A percentile compares a stretch with the other conserved stretches of the same genome.
Evolutionary conservation across 176 grass and related monocot species (phyloP).

Genomic region (Chloris gayana): DNA sequence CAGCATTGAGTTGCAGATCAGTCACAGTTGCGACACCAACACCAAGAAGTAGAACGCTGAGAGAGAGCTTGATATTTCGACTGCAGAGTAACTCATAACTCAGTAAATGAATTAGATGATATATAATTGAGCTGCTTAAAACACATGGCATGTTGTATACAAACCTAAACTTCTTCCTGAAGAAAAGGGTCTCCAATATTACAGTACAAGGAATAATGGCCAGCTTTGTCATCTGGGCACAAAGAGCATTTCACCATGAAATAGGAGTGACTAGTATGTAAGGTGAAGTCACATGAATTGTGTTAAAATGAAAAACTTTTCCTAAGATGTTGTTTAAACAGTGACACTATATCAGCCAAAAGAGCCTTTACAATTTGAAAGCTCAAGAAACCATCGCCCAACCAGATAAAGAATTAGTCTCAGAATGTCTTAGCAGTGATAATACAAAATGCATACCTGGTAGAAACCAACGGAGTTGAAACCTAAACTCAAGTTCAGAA

Average conservation of each 20-base stretch:
- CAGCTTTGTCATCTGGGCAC: conserved; percentile 95
- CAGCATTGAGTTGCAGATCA: conserved; percentile 91
- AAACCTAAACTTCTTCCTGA: conserved; percentile 96
- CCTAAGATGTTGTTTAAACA: conserved; percentile 15
- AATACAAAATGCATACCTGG: conserved; percentile 57
- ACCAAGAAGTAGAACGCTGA: conserved; percentile 84
- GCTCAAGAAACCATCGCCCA: conserved; percentile 9
- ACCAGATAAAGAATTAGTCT: background rate
- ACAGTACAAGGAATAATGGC: conserved; percentile 98
- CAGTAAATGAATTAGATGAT: conserved; percentile 24
- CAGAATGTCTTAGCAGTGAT: background rate
- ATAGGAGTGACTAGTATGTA: conserved; percentile 11
- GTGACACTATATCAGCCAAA: conserved; percentile 15
- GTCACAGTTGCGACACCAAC: conserved; percentile 98
- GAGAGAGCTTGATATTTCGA: conserved; percentile 81
- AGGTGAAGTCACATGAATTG: background rate
- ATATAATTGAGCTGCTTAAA: conserved; percentile 13
- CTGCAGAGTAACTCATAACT: conserved; percentile 57
- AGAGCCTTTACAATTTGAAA: background rate
- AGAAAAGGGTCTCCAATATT: conserved; percentile 95
- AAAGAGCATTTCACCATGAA: conserved; percentile 50
- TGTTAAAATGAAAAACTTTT: conserved; percentile 36
- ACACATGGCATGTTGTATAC: conserved; percentile 26
- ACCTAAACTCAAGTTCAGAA: conserved; percentile 94
- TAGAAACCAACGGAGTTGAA: conserved; percentile 99